Percentiles rank a stretch among this genome's conserved stretches.
Conservation (phyloP, 352 stramenopile species). For the Phytophthora parvispora region DNA sequence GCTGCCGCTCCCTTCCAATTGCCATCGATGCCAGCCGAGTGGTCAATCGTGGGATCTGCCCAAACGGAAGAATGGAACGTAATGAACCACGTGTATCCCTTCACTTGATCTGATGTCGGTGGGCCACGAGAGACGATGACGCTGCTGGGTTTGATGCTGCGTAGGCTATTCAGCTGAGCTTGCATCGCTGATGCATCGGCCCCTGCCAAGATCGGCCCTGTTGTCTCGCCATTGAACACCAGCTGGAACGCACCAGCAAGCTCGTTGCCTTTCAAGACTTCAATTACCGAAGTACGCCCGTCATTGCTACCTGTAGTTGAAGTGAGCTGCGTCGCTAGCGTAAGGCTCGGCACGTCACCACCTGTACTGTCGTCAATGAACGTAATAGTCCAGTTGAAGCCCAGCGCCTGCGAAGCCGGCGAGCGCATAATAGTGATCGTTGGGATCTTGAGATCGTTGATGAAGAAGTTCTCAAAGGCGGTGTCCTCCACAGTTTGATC, state of each 20-base stretch:
- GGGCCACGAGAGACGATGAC: constrained; percentile 88
- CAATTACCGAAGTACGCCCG: constrained; percentile 60
- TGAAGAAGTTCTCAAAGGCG: constrained; percentile 52
- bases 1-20: constrained; percentile 92
- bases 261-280: constrained; percentile 90
- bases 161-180: constrained; percentile 93
- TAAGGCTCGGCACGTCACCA: constrained; percentile 83
- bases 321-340: constrained; percentile 45
- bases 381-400: constrained; percentile 87
- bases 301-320: constrained; percentile 23
- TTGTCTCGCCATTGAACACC: constrained; percentile 95
- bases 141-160: constrained; percentile 92
- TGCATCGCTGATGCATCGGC: constrained; percentile 88
- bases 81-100: constrained; percentile 92
- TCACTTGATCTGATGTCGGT: constrained; percentile 70
- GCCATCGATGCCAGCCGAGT: constrained; percentile 84
- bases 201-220: constrained; percentile 90
- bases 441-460: constrained; percentile 52
- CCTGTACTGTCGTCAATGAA: constrained; percentile 73
- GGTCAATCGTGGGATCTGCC: constrained; percentile 92
- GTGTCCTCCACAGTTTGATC: constrained; percentile 44
- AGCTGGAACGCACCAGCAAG: constrained; percentile 94
- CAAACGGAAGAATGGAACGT: constrained; percentile 96
- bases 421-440: constrained; percentile 69
- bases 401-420: constrained; percentile 64